phyloP scores from a whole-genome alignment of 2,329 filamentous ascomycete genomes.

The Colletotrichum sp. region DNA sequence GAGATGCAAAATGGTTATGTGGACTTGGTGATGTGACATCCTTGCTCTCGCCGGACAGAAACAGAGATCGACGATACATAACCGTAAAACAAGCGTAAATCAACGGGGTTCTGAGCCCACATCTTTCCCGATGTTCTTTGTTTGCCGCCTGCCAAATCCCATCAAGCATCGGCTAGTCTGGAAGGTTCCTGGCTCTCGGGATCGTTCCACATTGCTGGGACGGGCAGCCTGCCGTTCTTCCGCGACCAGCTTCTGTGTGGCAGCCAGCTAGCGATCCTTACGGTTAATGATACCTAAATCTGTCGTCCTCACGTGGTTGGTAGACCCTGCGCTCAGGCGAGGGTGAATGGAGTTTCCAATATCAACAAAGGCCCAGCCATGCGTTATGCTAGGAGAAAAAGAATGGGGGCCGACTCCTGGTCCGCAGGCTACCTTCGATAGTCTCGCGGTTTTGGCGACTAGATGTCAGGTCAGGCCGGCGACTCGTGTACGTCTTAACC shows the following conservation, averaged over 20 bases:
- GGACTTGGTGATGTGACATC: background rate
- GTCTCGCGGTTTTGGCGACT: background rate
- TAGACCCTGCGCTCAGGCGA: background rate
- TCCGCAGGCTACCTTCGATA: background rate
- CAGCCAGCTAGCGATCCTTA: background rate
- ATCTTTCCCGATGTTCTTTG: background rate
- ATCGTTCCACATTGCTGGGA: background rate
- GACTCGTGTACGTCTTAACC: background rate
- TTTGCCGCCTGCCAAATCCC: background rate
- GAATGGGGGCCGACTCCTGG: background rate
- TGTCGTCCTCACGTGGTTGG: background rate
- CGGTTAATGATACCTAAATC: background rate
- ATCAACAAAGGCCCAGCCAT: background rate
- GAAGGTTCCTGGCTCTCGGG: background rate
- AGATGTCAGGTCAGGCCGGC: background rate
- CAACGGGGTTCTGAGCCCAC: background rate
- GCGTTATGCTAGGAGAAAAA: background rate
- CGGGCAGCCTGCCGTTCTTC: background rate
- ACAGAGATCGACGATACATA: background rate
- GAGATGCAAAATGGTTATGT: background rate
- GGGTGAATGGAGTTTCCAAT: background rate
- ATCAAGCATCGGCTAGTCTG: background rate
- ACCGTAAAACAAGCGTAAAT: background rate
- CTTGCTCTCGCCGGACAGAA: background rate
- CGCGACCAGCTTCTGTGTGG: background rate